phyloP scores from a whole-genome alignment of 169 alveolate species.

The Plasmodium yoelii region DNA sequence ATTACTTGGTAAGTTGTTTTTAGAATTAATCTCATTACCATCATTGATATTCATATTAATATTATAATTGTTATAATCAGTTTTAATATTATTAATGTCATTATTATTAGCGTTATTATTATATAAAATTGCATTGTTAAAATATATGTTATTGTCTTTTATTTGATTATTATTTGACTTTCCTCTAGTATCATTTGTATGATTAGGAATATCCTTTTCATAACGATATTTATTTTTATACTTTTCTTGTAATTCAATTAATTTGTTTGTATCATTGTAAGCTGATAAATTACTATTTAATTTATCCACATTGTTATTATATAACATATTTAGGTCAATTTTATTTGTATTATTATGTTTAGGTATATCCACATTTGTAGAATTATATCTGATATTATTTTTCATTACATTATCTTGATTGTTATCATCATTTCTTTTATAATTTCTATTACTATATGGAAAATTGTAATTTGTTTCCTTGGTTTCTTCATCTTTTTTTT shows the following conservation, averaged over 20 bases:
- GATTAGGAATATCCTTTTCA: slow-evolving; percentile 39
- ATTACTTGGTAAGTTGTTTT: slow-evolving; percentile 28
- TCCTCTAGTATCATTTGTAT: slow-evolving; percentile 21
- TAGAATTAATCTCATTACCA: slow-evolving; percentile 14
- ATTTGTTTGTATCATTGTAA: slow-evolving; percentile 46
- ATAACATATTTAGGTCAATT: slow-evolving; percentile 38
- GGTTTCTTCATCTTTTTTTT: slow-evolving; percentile 21
- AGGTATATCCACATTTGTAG: slow-evolving; percentile 22
- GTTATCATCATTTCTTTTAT: slow-evolving; percentile 4
- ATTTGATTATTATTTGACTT: slow-evolving; percentile 7
- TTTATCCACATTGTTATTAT: slow-evolving; percentile 46
- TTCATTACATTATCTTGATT: slow-evolving; percentile 20
- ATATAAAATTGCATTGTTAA: slow-evolving; percentile 6
- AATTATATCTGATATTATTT: slow-evolving; percentile 53
- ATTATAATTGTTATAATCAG: slow-evolving; percentile 26
- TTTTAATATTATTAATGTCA: slow-evolving; percentile 13
- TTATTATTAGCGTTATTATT: slow-evolving; percentile 24
- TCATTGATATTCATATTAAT: slow-evolving; percentile 23
- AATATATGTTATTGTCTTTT: slow-evolving; percentile 13
- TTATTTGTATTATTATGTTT: slow-evolving; percentile 34
- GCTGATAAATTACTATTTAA: slow-evolving; percentile 43
- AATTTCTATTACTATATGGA: slow-evolving; percentile 38
- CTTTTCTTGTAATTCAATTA: slow-evolving; percentile 50
- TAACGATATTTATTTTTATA: slow-evolving; percentile 48
- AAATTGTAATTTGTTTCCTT: slow-evolving; percentile 36